Percentiles rank a stretch among this genome's conserved stretches.
These are phyloP conservation scores for Teratosphaeria gauchensis DNA, from an alignment of 2,329 filamentous ascomycete species.

Conservation along the genomic window DNA sequence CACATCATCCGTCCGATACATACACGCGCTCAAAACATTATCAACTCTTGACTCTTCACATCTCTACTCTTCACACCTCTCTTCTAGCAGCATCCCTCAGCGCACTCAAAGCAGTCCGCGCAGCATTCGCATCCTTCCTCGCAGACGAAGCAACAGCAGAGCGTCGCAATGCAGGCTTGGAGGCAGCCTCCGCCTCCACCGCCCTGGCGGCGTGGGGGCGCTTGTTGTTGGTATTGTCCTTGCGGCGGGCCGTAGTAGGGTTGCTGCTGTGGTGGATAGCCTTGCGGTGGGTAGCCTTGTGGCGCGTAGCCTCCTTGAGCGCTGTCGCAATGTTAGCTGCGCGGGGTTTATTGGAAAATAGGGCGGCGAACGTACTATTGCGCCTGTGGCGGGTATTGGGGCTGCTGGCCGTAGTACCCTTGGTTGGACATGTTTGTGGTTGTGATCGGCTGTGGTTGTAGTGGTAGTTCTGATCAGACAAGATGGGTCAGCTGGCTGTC, in stretches of 20 bases:
- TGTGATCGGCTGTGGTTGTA: neutral
- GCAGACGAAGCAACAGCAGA: conserved; percentile 57
- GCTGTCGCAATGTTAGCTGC: too few relatives aligned
- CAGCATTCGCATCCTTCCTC: conserved; percentile 57
- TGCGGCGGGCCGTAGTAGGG: conserved; percentile 12
- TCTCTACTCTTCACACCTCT: neutral
- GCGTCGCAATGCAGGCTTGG: conserved; percentile 42
- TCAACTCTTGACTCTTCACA: neutral
- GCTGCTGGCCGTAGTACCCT: conserved; percentile 28
- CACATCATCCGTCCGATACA: too few relatives aligned
- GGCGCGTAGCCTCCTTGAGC: too few relatives aligned
- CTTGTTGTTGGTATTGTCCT: conserved; percentile 23
- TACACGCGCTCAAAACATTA: neutral
- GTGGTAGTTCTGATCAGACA: neutral
- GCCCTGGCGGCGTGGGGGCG: conserved; percentile 13
- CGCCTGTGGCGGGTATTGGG: conserved; percentile 1
- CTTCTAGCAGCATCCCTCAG: conserved; percentile 24
- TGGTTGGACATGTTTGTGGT: conserved; percentile 31
- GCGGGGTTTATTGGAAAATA: too few relatives aligned
- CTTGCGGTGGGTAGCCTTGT: too few relatives aligned
- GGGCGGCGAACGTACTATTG: neutral
- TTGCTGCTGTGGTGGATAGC: conserved; percentile 17
- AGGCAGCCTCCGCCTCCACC: conserved; percentile 43
- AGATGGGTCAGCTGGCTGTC: conserved; percentile 3
- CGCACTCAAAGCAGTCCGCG: conserved; percentile 50